phyloP scores from a whole-genome alignment of 2,329 filamentous ascomycete genomes.

The Hyphodiscus sp. region DNA sequence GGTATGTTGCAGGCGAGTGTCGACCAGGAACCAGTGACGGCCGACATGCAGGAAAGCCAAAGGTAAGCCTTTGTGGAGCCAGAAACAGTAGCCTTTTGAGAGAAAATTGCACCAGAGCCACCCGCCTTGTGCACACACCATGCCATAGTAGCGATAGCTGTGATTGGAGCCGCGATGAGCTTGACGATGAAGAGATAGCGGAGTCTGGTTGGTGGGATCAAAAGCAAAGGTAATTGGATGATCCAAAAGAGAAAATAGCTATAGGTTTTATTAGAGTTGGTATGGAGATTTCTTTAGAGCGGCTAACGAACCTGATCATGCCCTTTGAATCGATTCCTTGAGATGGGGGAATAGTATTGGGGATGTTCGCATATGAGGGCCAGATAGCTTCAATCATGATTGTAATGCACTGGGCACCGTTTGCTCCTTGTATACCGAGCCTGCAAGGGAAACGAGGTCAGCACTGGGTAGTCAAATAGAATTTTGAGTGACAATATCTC shows the following conservation, averaged over 20 bases:
- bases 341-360: conserved; percentile 35
- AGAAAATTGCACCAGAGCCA: conserved; percentile 30
- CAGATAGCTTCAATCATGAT: conserved; percentile 42
- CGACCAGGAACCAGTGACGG: conserved; percentile 27
- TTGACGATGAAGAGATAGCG: conserved; percentile 47
- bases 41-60: conserved; percentile 26
- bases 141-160: conserved; percentile 55
- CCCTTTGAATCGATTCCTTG: conserved; percentile 49
- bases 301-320: conserved; percentile 35
- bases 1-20: conserved; percentile 32
- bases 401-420: conserved; percentile 47
- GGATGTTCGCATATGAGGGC: conserved; percentile 42
- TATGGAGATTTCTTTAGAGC: background rate
- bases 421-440: conserved; percentile 58
- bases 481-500: too few relatives aligned
- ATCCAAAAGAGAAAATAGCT: conserved; percentile 43
- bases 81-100: conserved; percentile 18
- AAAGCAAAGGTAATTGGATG: conserved; percentile 35
- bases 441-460: too few relatives aligned
- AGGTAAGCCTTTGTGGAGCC: conserved; percentile 25
- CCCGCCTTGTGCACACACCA: conserved; percentile 55
- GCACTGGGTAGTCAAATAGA: too few relatives aligned
- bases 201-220: conserved; percentile 44
- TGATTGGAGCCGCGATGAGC: conserved; percentile 45
- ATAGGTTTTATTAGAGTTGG: conserved; percentile 10